A percentile compares a stretch with the other conserved stretches of the same genome.
Evolutionary conservation across 441 rosid species (phyloP).

Genomic region (Eruca vesicaria): DNA sequence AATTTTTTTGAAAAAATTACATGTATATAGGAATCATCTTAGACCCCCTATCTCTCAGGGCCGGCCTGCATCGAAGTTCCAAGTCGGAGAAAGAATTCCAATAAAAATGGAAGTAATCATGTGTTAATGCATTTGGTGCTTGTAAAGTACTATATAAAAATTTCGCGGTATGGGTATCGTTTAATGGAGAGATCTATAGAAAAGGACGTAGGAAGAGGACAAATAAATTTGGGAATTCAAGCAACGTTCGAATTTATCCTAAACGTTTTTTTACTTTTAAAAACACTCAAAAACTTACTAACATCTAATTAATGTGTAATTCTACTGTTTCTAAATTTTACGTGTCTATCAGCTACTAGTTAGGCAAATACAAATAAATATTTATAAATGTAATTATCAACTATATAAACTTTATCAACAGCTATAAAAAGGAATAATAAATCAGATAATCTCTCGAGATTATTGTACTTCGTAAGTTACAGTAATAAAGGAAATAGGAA

Average conservation of each 20-base stretch:
- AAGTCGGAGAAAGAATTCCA: neutral
- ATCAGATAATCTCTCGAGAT: neutral
- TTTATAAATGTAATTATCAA: neutral
- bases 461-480: neutral
- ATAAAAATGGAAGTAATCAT: neutral
- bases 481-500: neutral
- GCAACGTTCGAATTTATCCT: slow-evolving; percentile 37
- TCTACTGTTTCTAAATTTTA: neutral
- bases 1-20: no score
- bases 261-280: slow-evolving; percentile 8
- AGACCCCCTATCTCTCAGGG: no score
- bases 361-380: slow-evolving; percentile 8
- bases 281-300: neutral
- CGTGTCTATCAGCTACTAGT: slow-evolving; percentile 23
- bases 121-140: neutral
- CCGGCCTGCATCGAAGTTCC: neutral
- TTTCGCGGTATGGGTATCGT: slow-evolving; percentile 30
- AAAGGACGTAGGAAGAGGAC: slow-evolving; percentile 32
- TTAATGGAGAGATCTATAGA: slow-evolving; percentile 1
- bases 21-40: no score
- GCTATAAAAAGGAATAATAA: neutral
- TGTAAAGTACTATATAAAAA: neutral
- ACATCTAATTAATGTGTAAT: neutral
- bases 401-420: neutral
- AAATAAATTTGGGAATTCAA: slow-evolving; percentile 14